Evolutionary conservation across 2,329 filamentous ascomycete genomes (phyloP).

Genomic region (Coniochaeta prunicola): DNA sequence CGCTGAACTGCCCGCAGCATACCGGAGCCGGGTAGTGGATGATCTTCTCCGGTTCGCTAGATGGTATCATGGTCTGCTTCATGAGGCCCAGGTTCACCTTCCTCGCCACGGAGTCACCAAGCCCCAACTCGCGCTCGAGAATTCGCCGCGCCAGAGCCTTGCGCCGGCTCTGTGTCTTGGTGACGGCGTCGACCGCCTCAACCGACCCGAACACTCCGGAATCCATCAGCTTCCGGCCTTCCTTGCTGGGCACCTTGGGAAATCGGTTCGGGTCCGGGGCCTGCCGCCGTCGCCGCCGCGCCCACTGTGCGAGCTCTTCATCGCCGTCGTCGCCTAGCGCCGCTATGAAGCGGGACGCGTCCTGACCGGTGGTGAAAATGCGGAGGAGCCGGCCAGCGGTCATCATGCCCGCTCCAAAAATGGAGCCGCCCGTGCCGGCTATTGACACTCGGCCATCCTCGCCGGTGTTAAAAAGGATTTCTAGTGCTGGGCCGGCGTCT

Average conservation of each 20-base stretch:
- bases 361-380: slow-evolving; percentile 15
- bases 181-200: slow-evolving; percentile 32
- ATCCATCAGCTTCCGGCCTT: slow-evolving; percentile 71
- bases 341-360: neutral
- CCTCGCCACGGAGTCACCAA: slow-evolving; percentile 53
- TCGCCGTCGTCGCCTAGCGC: slow-evolving; percentile 13
- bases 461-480: slow-evolving; percentile 3
- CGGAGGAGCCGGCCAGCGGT: slow-evolving; percentile 10
- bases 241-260: slow-evolving; percentile 76
- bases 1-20: slow-evolving; percentile 93
- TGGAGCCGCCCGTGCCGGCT: neutral
- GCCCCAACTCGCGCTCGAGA: slow-evolving; percentile 73
- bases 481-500: neutral
- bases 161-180: slow-evolving; percentile 20
- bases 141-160: slow-evolving; percentile 63
- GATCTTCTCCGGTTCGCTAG: slow-evolving; percentile 72
- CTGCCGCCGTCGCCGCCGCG: slow-evolving; percentile 30
- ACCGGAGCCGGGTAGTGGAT: slow-evolving; percentile 81
- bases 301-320: slow-evolving; percentile 31
- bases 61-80: slow-evolving; percentile 68
- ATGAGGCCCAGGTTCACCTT: slow-evolving; percentile 59
- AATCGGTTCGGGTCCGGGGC: slow-evolving; percentile 53
- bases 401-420: neutral
- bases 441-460: slow-evolving; percentile 11
- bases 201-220: slow-evolving; percentile 73